Evolutionary conservation across 2,329 filamentous ascomycete genomes (phyloP).

Genomic region (Colletotrichum lini): DNA sequence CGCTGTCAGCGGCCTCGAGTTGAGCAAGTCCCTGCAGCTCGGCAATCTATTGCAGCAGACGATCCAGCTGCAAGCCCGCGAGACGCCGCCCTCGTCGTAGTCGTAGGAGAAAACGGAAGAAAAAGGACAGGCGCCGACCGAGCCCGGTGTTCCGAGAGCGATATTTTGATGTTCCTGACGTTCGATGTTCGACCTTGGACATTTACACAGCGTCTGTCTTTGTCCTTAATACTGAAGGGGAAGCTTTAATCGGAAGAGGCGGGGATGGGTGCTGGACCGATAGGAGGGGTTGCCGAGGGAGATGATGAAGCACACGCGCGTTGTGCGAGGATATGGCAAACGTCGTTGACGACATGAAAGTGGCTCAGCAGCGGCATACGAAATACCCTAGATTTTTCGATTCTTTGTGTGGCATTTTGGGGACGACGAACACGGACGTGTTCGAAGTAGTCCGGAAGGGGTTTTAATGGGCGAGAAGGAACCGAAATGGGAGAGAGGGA

Average conservation of each 20-base stretch:
- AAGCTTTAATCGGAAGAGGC: background rate
- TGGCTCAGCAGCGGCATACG: conserved; percentile 35
- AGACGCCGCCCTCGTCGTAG: conserved; percentile 25
- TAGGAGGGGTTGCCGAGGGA: background rate
- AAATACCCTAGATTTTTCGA: conserved; percentile 40
- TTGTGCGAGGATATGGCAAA: conserved; percentile 2
- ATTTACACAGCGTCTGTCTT: background rate
- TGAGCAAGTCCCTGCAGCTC: conserved; percentile 61
- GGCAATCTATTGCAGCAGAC: conserved; percentile 55
- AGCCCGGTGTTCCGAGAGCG: background rate
- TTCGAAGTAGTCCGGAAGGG: background rate
- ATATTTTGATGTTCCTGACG: background rate
- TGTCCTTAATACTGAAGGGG: background rate
- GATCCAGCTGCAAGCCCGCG: conserved; percentile 38
- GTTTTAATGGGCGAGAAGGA: conserved; percentile 3
- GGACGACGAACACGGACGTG: background rate
- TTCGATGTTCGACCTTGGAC: too few relatives aligned
- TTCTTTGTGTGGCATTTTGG: conserved; percentile 13
- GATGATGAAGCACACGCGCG: background rate
- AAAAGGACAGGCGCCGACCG: too few relatives aligned
- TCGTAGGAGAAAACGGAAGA: background rate
- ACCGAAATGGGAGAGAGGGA: background rate
- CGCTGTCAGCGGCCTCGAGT: conserved; percentile 56
- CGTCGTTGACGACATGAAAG: conserved; percentile 16
- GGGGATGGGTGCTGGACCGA: background rate